Conservation (phyloP, 1,284 basidiomycete species). For the Trametes sp. region DNA sequence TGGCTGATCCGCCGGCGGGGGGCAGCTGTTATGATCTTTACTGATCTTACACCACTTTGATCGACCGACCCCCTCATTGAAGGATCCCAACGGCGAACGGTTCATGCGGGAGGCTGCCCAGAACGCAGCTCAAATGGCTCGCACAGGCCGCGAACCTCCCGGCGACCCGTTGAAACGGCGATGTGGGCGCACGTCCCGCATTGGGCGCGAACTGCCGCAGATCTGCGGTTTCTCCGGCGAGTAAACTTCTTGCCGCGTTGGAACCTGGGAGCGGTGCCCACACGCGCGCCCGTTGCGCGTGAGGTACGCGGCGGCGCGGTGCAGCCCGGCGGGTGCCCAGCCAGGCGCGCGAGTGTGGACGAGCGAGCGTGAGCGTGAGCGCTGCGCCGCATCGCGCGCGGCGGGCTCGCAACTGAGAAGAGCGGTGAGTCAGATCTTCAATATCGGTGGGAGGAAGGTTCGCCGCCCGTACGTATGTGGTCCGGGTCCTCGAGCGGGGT, state of each 20-base stretch:
- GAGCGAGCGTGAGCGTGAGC: not conserved
- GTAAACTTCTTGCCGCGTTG: conserved; percentile 21
- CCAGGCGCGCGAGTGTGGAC: not conserved
- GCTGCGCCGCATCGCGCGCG: conserved; percentile 7
- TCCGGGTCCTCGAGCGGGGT: not conserved
- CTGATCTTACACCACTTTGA: not conserved
- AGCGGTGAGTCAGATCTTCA: not conserved
- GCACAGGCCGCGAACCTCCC: not conserved
- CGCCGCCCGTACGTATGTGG: not conserved
- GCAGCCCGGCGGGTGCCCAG: not conserved
- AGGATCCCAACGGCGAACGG: too few species aligned
- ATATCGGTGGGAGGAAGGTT: not conserved
- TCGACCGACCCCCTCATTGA: not conserved
- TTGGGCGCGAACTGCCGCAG: not conserved
- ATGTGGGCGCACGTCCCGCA: conserved; percentile 1
- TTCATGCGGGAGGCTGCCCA: too few species aligned
- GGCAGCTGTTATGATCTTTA: not conserved
- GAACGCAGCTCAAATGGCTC: too few species aligned
- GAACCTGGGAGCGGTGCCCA: conserved; percentile 1
- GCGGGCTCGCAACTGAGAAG: conserved; percentile 12
- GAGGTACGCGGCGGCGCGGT: not conserved
- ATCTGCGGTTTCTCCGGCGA: conserved; percentile 21
- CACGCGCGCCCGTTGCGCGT: not conserved
- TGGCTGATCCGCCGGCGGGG: conserved; percentile 13
- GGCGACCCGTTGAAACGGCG: not conserved